Evolutionary conservation across 1,284 basidiomycete genomes (phyloP), one percentile per base, ranked within the genome.

Genomic region (Phlebopus sp.): DNA sequence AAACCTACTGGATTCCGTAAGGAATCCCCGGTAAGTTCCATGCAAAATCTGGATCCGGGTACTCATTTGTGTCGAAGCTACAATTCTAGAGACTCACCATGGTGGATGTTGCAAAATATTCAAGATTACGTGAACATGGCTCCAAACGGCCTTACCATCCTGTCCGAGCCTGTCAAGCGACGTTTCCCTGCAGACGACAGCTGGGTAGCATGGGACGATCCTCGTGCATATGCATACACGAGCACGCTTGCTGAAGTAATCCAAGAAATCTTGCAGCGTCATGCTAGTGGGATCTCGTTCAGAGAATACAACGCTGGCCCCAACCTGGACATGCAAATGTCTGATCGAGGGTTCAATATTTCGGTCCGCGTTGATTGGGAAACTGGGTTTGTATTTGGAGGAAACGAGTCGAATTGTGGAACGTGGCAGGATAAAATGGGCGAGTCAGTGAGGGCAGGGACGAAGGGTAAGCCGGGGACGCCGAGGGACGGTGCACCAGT

Each of bases 381-480:
- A 55, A 97, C 92, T 6, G 96, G 96, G 1, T 72, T 99, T 55
- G 82, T 97, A 58, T 76, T 85, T 53, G 96, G 96, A 29, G 97
- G 96, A 11, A 98, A 87, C 69, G 72, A 77, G 50, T 76, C 81
- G 69, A 91, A 91, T 57, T 91, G 86, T 59, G 91, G 92, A 30
- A 95, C 93, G 0, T 96, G 92, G 92, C 93, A 94, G 91, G 92
- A 96, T 73, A 96, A 96, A 78, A 96, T 93, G 89, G 94, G 94
- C 36, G 92, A 94, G 61, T 92, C 89, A 1, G 75, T 75, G 50
- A 90, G 86, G 60, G 95, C 97, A 7, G 92, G 93, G 2, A 98
- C 91, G 54, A 96, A 95, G 69, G 97, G 96, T 17, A 71, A 89
- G 21, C 96, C 96, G 5, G 96, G 93, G 11, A 96, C 95, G 0